Evolutionary conservation across 768 basidiomycete species (phyloP).

Genomic region (Tricholoma saponaceum): DNA sequence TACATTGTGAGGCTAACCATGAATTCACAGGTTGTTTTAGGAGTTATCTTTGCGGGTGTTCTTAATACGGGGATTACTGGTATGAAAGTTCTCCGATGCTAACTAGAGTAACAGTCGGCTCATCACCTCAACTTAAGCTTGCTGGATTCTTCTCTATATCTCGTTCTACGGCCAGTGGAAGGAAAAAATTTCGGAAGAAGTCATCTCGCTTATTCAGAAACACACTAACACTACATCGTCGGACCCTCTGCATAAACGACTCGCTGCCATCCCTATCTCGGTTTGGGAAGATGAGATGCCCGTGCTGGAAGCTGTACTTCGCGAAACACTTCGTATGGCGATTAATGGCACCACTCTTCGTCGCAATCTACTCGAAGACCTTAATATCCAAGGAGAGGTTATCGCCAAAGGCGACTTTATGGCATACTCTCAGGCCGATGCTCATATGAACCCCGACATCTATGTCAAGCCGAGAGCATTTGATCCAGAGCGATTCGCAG

Average conservation of each 20-base stretch:
- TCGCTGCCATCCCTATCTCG: slow-evolving; percentile 28
- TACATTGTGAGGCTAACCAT: background rate
- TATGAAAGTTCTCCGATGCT: background rate
- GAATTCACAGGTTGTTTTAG: slow-evolving; percentile 22
- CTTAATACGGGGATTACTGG: slow-evolving; percentile 19
- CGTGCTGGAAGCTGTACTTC: slow-evolving; percentile 30
- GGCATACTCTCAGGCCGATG: slow-evolving; percentile 27
- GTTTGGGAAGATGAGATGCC: slow-evolving; percentile 41
- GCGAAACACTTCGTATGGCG: slow-evolving; percentile 34
- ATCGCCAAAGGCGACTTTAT: slow-evolving; percentile 32
- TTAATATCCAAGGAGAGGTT: slow-evolving; percentile 4
- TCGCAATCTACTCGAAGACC: slow-evolving; percentile 28
- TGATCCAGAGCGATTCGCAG: slow-evolving; percentile 29
- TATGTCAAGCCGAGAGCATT: slow-evolving; percentile 30
- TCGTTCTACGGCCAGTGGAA: slow-evolving; percentile 31
- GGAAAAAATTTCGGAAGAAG: slow-evolving; percentile 22
- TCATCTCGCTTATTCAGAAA: slow-evolving; percentile 24
- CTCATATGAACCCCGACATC: slow-evolving; percentile 30
- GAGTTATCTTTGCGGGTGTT: slow-evolving; percentile 32
- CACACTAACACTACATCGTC: slow-evolving; percentile 17
- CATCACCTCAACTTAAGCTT: slow-evolving; percentile 18
- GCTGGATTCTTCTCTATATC: slow-evolving; percentile 33
- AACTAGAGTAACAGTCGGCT: background rate
- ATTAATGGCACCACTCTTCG: slow-evolving; percentile 27
- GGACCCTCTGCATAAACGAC: slow-evolving; percentile 30